Evolutionary conservation across 345 rosid genomes (phyloP).

Genomic region (Euphorbia lathyris): DNA sequence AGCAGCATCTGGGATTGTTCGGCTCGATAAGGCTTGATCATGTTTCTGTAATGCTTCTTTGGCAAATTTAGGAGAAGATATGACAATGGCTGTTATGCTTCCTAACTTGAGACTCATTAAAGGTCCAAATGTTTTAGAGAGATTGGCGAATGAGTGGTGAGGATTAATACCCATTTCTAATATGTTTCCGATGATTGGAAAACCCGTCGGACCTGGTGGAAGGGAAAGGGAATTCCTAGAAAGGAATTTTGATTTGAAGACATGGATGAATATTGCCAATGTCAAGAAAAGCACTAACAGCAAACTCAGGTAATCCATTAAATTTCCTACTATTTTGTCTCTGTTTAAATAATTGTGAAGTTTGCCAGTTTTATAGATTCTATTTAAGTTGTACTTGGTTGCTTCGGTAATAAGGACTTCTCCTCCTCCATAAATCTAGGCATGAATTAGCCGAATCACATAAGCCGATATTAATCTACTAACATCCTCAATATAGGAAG

Average conservation of each 20-base stretch:
- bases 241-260: neutral
- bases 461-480: too few relatives aligned
- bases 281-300: neutral
- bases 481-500: too few relatives aligned
- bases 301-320: neutral
- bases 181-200: conserved; percentile 12
- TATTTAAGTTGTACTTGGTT: too few relatives aligned
- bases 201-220: neutral
- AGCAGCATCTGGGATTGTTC: neutral
- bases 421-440: too few relatives aligned
- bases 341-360: too few relatives aligned
- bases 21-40: conserved; percentile 7
- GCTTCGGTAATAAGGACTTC: too few relatives aligned
- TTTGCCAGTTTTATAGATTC: too few relatives aligned
- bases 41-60: conserved; percentile 13
- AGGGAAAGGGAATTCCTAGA: conserved; percentile 6
- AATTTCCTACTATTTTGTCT: too few relatives aligned
- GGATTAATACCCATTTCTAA: neutral
- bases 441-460: too few relatives aligned
- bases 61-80: neutral
- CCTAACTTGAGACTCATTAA: conserved; percentile 14
- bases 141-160: neutral
- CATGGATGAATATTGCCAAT: neutral
- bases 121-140: conserved; percentile 13
- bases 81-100: neutral